Conservation (phyloP, 768 basidiomycete species). For the Trametes maxima region DNA sequence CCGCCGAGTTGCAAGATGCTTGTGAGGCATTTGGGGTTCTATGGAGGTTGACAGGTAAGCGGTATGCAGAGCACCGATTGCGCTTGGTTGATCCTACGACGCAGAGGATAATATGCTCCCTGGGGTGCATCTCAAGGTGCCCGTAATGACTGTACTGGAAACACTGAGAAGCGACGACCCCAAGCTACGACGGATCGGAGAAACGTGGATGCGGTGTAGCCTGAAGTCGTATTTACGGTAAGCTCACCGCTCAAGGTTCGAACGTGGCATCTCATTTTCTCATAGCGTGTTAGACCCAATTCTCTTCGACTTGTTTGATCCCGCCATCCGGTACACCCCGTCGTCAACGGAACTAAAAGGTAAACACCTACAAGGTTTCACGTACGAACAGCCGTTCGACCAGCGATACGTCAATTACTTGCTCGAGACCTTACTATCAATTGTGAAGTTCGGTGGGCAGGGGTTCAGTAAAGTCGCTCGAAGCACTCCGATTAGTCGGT, state of each 20-base stretch:
- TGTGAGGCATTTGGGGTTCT: conserved; percentile 91
- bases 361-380: conserved; percentile 64
- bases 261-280: conserved; percentile 9
- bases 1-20: conserved; percentile 50
- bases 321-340: conserved; percentile 57
- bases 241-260: conserved; percentile 8
- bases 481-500: conserved; percentile 61
- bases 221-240: conserved; percentile 91
- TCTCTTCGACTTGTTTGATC: conserved; percentile 74
- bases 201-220: conserved; percentile 97
- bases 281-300: conserved; percentile 88
- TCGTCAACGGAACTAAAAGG: conserved; percentile 57
- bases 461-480: conserved; percentile 80
- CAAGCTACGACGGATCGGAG: conserved; percentile 72
- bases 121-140: conserved; percentile 80
- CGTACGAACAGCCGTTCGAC: conserved; percentile 78
- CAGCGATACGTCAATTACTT: conserved; percentile 72
- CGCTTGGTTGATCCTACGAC: conserved; percentile 11
- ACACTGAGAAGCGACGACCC: conserved; percentile 79
- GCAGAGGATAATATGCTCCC: conserved; percentile 81
- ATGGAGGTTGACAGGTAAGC: conserved; percentile 84
- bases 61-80: background rate
- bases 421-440: conserved; percentile 72
- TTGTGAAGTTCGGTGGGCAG: conserved; percentile 88
- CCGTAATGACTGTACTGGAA: conserved; percentile 87